Percentiles rank a stretch among this genome's conserved stretches.
Evolutionary conservation across 768 basidiomycete species (phyloP).

Genomic region (Collybia nuda): DNA sequence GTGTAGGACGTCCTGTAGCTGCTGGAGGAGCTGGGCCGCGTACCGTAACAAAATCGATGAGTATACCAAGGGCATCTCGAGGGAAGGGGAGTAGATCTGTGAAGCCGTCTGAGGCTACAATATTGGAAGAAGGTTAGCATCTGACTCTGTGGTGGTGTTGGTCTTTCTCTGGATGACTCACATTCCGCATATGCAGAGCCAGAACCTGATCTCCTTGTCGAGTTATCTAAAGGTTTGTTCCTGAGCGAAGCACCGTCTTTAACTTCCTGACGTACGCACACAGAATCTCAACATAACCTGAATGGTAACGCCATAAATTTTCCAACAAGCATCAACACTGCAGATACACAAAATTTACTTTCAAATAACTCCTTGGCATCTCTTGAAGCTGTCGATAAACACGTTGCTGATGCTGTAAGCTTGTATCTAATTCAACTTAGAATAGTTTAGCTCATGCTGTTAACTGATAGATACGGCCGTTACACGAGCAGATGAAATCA

Average conservation of each 20-base stretch:
- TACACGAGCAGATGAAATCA: slow-evolving; percentile 48
- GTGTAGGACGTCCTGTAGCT: slow-evolving; percentile 66
- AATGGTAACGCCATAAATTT: too few relatives aligned
- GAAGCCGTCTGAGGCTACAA: slow-evolving; percentile 54
- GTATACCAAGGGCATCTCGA: slow-evolving; percentile 47
- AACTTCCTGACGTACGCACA: neutral
- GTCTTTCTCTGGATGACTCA: neutral
- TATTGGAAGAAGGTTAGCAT: slow-evolving; percentile 52
- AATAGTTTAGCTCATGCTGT: neutral
- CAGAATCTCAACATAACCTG: too few relatives aligned
- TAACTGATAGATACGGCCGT: slow-evolving; percentile 43
- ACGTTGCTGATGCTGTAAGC: slow-evolving; percentile 33
- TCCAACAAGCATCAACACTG: neutral
- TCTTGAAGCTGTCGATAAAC: slow-evolving; percentile 23
- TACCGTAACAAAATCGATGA: slow-evolving; percentile 58
- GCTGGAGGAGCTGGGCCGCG: slow-evolving; percentile 71
- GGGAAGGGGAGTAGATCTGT: slow-evolving; percentile 49
- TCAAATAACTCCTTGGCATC: slow-evolving; percentile 15
- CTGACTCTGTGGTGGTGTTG: neutral
- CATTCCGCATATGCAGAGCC: slow-evolving; percentile 8
- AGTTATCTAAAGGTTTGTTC: neutral
- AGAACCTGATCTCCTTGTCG: slow-evolving; percentile 9
- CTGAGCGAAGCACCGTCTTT: neutral
- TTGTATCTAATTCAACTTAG: neutral
- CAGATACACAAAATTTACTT: neutral